These are phyloP conservation scores for Arthonia radiata DNA, from an alignment of 495 filamentous ascomycete species.

Conservation along the genomic window DNA sequence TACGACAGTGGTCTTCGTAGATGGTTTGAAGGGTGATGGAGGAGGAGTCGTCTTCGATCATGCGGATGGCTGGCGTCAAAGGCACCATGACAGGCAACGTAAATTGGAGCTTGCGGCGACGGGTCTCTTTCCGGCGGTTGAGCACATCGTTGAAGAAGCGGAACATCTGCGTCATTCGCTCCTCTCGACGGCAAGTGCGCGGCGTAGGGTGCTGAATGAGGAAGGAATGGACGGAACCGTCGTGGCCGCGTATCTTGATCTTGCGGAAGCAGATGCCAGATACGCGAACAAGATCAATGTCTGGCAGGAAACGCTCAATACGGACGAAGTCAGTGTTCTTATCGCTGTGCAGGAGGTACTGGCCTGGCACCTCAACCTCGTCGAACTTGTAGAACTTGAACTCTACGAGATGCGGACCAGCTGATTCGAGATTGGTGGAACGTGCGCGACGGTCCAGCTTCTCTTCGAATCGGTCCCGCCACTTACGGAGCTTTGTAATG, in stretches of 20 bases:
- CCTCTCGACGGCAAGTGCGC: slow-evolving; percentile 73
- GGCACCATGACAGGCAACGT: slow-evolving; percentile 88
- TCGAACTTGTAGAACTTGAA: slow-evolving; percentile 95
- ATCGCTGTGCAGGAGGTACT: slow-evolving; percentile 89
- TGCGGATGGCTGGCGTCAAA: slow-evolving; percentile 69
- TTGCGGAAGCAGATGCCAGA: slow-evolving; percentile 76
- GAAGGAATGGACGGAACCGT: slow-evolving; percentile 84
- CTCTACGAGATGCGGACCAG: slow-evolving; percentile 76
- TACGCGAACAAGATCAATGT: slow-evolving; percentile 72
- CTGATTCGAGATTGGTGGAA: slow-evolving; percentile 46
- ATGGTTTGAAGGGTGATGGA: slow-evolving; percentile 86
- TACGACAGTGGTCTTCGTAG: slow-evolving; percentile 85
- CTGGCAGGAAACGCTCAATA: slow-evolving; percentile 86
- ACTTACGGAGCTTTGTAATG: slow-evolving; percentile 85
- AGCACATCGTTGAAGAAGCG: slow-evolving; percentile 84
- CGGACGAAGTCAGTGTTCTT: slow-evolving; percentile 96
- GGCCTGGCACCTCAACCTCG: slow-evolving; percentile 91
- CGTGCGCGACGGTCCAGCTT: slow-evolving; percentile 70
- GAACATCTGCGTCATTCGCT: slow-evolving; percentile 91
- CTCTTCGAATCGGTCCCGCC: slow-evolving; percentile 95
- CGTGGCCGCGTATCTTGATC: slow-evolving; percentile 89
- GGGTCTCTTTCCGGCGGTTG: slow-evolving; percentile 75
- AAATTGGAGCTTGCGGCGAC: slow-evolving; percentile 83
- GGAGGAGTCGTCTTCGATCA: slow-evolving; percentile 83
- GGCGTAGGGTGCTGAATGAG: slow-evolving; percentile 89